Conservation (phyloP, 352 stramenopile genomes). For the Phytophthora kernoviae region DNA sequence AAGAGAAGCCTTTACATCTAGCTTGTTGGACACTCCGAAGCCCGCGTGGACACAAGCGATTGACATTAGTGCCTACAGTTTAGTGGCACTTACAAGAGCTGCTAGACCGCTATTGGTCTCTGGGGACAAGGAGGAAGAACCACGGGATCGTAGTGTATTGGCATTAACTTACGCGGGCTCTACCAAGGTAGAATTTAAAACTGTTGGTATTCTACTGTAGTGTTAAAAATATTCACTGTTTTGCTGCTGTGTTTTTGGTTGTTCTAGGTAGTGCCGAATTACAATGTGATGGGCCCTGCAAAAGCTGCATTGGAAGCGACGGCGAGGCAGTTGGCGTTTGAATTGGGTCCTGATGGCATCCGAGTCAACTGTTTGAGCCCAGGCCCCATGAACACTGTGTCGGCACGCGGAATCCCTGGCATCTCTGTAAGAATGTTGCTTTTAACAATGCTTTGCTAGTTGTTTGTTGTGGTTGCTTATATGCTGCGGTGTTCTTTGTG, state of each 20-base stretch:
- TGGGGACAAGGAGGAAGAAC: constrained; percentile 4
- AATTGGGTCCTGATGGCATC: constrained; percentile 77
- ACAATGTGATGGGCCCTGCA: constrained; percentile 93
- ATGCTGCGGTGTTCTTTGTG: constrained; percentile 6
- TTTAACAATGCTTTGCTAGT: neutral
- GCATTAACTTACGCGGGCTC: constrained; percentile 90
- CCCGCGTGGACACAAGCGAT: constrained; percentile 78
- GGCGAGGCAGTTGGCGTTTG: constrained; percentile 80
- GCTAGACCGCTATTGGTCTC: constrained; percentile 59
- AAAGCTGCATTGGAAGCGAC: constrained; percentile 91
- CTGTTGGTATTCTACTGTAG: too few species aligned
- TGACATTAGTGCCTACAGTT: constrained; percentile 89
- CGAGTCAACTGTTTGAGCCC: constrained; percentile 92
- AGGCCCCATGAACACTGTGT: constrained; percentile 91
- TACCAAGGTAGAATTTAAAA: constrained; percentile 30
- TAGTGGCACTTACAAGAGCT: constrained; percentile 81
- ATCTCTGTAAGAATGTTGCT: constrained; percentile 66
- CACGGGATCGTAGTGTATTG: constrained; percentile 76
- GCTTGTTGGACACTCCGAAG: constrained; percentile 54
- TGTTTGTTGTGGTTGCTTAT: neutral
- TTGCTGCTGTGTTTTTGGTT: constrained; percentile 8
- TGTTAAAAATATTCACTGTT: constrained; percentile 16
- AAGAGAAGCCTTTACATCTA: constrained; percentile 67
- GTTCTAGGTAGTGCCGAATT: constrained; percentile 84
- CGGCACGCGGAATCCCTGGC: constrained; percentile 87